A percentile compares a stretch with the other conserved stretches of the same genome.
Evolutionary conservation across 352 stramenopile species (phyloP).

Genomic region (Phytophthora pistaciae): DNA sequence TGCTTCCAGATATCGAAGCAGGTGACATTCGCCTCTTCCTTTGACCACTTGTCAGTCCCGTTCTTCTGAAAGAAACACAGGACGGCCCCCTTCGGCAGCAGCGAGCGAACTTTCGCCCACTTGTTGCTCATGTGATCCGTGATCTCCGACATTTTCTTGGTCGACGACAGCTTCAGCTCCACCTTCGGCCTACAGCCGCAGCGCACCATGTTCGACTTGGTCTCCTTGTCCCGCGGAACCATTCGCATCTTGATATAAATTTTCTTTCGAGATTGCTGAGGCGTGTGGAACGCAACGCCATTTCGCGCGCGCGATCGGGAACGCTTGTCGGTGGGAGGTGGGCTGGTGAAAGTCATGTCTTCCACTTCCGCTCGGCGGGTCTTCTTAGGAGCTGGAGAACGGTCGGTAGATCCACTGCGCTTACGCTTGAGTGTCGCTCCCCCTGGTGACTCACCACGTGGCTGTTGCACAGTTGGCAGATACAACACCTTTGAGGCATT

Average conservation of each 20-base stretch:
- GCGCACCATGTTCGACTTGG: slow-evolving; percentile 52
- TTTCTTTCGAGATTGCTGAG: slow-evolving; percentile 70
- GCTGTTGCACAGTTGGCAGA: slow-evolving; percentile 32
- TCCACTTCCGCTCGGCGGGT: slow-evolving; percentile 14
- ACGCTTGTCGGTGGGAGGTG: slow-evolving; percentile 31
- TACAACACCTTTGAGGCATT: slow-evolving; percentile 33
- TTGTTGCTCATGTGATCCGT: slow-evolving; percentile 83
- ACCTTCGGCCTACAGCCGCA: slow-evolving; percentile 78
- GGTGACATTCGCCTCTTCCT: slow-evolving; percentile 52
- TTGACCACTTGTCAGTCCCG: slow-evolving; percentile 54
- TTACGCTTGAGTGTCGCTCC: slow-evolving; percentile 39
- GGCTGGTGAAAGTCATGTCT: slow-evolving; percentile 45
- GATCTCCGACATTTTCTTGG: slow-evolving; percentile 84
- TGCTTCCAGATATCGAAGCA: slow-evolving; percentile 82
- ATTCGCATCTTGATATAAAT: slow-evolving; percentile 88
- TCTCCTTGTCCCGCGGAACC: slow-evolving; percentile 73
- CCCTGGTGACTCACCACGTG: slow-evolving; percentile 11
- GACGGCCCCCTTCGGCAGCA: slow-evolving; percentile 36
- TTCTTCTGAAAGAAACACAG: slow-evolving; percentile 70
- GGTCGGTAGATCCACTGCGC: slow-evolving; percentile 26
- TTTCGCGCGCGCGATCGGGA: slow-evolving; percentile 26
- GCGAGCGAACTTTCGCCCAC: slow-evolving; percentile 57
- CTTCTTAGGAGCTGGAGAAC: slow-evolving; percentile 34
- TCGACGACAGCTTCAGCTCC: slow-evolving; percentile 80
- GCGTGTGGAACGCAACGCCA: slow-evolving; percentile 53